Evolutionary conservation across 352 stramenopile genomes (phyloP), one percentile per base, ranked within the genome.

Genomic region (Pythium aphanidermatum): DNA sequence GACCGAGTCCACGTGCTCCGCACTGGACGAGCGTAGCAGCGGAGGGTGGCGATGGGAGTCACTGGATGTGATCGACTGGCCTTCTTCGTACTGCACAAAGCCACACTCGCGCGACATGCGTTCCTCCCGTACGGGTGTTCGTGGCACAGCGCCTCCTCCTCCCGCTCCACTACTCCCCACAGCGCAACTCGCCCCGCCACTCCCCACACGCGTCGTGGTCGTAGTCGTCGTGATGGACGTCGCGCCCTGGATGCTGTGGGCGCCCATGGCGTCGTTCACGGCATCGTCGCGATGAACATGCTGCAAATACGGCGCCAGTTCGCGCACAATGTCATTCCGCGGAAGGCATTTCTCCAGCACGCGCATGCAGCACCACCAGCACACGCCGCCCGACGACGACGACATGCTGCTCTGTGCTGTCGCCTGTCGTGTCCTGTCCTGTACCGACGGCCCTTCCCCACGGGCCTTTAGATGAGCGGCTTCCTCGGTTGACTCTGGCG

Each of bases 321-420:
- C 82, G 27, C 79, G 74, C 46, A 93, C 82, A 27, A 93, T 93
- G 55, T 93, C 82, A 53, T 93, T 93, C 23, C 79, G 79, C 27
- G 82, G 82, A 36, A 93, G 59, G 50, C 79, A 92, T 47, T 86
- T 86, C 53, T 93, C 81, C 53, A 93, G 46, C 37, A 90, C 70
- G 51, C 79, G 82, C 76, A 93, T 93, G 48, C 82, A 93, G 58
- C 82, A 93, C 79, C 81, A 89, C 82, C 82, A 93, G 54, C 82
- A 91, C 65, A 89, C 83, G 45, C 56, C 51, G 30, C 51, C 56
- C 9, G 32, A 38, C 21, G 32, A 38, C 32, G 32, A 38, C 32
- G 29, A 10, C 29, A 33, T 41, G 34, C 10, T 41, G 29, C n/a
- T n/a, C n/a, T n/a, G n/a, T n/a, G n/a, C n/a, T n/a, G n/a, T n/a